Evolutionary conservation across 768 basidiomycete species (phyloP).

Genomic region (Mycena olivaceomarginata): DNA sequence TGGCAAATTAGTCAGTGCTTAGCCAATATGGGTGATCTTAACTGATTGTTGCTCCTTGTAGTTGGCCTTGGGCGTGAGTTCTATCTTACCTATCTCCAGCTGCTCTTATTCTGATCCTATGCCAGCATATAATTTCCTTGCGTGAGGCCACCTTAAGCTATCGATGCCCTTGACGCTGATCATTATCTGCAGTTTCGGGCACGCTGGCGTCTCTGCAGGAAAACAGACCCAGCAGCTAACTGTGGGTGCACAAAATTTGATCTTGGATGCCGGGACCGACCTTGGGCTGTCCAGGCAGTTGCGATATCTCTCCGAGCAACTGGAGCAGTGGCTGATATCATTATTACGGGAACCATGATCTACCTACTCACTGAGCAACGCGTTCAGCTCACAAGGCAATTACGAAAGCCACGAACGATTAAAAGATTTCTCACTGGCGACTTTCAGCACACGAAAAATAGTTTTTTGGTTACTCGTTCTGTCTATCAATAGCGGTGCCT

Average conservation of each 20-base stretch:
- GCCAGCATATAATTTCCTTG: conserved; percentile 31
- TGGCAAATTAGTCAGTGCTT: conserved; percentile 34
- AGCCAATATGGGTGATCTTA: not conserved
- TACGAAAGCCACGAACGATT: not conserved
- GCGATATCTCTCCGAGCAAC: conserved; percentile 30
- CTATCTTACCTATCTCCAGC: not conserved
- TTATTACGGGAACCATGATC: conserved; percentile 20
- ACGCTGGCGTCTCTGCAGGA: conserved; percentile 22
- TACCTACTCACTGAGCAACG: conserved; percentile 4
- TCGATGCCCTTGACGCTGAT: not conserved
- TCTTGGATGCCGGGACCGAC: too few species aligned
- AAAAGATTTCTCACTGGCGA: not conserved
- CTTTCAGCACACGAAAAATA: conserved; percentile 21
- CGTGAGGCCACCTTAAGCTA: not conserved
- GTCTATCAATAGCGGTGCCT: conserved; percentile 42
- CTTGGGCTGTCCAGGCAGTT: not conserved
- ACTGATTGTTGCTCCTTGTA: not conserved
- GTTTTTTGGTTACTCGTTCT: conserved; percentile 34
- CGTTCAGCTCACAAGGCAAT: conserved; percentile 19
- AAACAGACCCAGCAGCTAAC: conserved; percentile 25
- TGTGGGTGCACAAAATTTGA: not conserved
- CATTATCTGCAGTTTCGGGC: conserved; percentile 12
- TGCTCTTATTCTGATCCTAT: not conserved
- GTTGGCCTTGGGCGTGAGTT: conserved; percentile 35
- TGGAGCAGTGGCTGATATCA: conserved; percentile 20